Base-by-base conservation (phyloP, 2,329 filamentous ascomycete genomes). In the Fonsecaea monophora region DNA sequence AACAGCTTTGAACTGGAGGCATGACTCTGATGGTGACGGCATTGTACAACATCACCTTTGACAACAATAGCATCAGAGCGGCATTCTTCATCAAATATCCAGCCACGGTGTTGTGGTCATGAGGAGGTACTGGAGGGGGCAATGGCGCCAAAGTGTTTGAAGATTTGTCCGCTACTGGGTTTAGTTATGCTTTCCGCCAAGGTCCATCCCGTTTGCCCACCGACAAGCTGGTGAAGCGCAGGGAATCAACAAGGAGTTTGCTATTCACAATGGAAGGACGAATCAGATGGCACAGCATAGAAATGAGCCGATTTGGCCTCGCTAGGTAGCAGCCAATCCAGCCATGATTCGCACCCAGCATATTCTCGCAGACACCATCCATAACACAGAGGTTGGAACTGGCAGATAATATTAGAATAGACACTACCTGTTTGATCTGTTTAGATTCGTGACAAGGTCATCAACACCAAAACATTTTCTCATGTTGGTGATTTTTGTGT, bases 1-100 rank as follows among this genome's bases (percentile, higher is more conserved):
- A 18, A 65, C 48, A 65, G 66, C 35, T 68, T 68, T 37, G 66
- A 68, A 60, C 62, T 65, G 10, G 66, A 68, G 53, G 57, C 53
- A 53, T 68, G 53, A 62, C 1, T n/a, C n/a, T 13, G n/a, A 50
- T 6, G 45, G 32, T n/a, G 15, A 42, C 34, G 42, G 3, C 15
- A 32, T 21, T 58, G 42, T n/a, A 48, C 30, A 10, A 21, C 21
- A 15, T 35, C 32, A n/a, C 21, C 18, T 25, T 37, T 53, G 18
- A 15, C 6, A 45, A n/a, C 32, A 35, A 32, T 38, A 35, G 21
- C 7, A 48, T 48, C n/a, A 4, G 42, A 9, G 42, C 42, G n/a
- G 18, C 45, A 5, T 25, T 40, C 45, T 50, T 50, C 21, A 12
- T 50, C 45, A 25, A 15, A 10, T 9, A 50, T 50, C 21, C 12